A percentile compares a stretch with the other conserved stretches of the same genome.
phyloP scores from a whole-genome alignment of 2,329 filamentous ascomycete genomes.

The Penicillium griseofulvum region DNA sequence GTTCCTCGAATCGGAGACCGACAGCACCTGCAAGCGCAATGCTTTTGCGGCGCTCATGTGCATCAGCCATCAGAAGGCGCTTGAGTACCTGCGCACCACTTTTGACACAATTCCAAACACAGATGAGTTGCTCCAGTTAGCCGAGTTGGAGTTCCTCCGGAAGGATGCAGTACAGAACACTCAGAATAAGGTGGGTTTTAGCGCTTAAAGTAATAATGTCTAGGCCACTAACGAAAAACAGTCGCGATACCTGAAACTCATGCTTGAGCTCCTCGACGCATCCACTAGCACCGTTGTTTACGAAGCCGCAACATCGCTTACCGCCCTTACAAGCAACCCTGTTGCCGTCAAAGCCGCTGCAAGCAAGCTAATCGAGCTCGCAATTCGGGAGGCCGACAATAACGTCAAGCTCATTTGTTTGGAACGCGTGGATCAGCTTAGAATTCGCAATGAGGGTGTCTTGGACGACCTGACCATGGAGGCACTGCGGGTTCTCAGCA shows the following conservation, averaged over 20 bases:
- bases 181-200: conserved; percentile 74
- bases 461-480: conserved; percentile 96
- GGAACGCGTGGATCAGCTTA: conserved; percentile 84
- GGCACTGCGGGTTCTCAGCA: conserved; percentile 88
- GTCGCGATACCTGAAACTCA: conserved; percentile 87
- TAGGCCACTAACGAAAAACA: conserved; percentile 41
- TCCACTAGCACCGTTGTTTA: conserved; percentile 93
- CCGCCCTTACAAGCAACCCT: conserved; percentile 89
- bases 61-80: conserved; percentile 89
- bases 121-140: conserved; percentile 88
- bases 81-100: conserved; percentile 81
- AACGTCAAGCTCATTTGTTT: conserved; percentile 98
- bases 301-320: conserved; percentile 92
- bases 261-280: conserved; percentile 94
- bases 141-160: conserved; percentile 94
- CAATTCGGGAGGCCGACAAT: conserved; percentile 97
- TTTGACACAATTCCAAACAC: conserved; percentile 94
- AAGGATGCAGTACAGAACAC: conserved; percentile 95
- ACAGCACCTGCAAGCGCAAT: conserved; percentile 96
- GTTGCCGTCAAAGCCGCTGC: conserved; percentile 97
- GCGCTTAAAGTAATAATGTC: background rate
- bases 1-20: conserved; percentile 87
- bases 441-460: conserved; percentile 84
- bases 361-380: conserved; percentile 91
- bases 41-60: conserved; percentile 87